Evolutionary conservation across 1,284 basidiomycete species (phyloP), one percentile per base, ranked within the genome.

Genomic region (Ganoderma meredithae): DNA sequence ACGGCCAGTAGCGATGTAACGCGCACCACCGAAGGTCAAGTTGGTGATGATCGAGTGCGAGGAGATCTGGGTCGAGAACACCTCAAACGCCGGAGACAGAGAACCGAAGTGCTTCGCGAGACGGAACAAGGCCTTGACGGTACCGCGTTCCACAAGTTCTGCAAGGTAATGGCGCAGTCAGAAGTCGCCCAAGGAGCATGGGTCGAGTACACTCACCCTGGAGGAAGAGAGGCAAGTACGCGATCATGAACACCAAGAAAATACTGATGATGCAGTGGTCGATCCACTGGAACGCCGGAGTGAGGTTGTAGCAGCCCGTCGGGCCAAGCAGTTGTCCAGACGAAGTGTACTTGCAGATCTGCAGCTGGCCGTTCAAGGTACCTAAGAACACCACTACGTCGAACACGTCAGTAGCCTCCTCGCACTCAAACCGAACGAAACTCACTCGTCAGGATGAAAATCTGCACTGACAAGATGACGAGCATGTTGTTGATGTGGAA

Each of bases 401-500:
- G 9, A 9, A n/a, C 52, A 39, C 8, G 53, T 75, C 44, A 77
- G 68, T 33, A 25, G 25, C 43, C 17, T 19, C 39, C 25, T 9
- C 27, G 4, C 31, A 10, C 19, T 27, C 67, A 31, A 55, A 22
- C 41, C 44, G 12, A 13, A 27, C 41, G 62, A 22, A 39, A 87
- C 93, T 76, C 77, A 95, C 93, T 86, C 15, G 92, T 93, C 53
- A 96, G 82, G 78, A 98, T 88, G 86, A 98, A 97, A 67, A 96
- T 83, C 81, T 98, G 96, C 56, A 98, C 95, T 62, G 96, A 96
- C 74, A 96, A 81, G 76, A 98, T 98, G 80, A 98, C 93, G 77
- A 99, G 86, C 86, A 99, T 99, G 81, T 99, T 99, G 88, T 99
- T 99, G 84, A 99, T 97, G 80, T 99, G 97, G 93, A 99, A 99